Percentiles rank a stretch among this genome's conserved stretches.
These are phyloP conservation scores for Candida ovalis DNA, from an alignment of 805 yeast species.

Conservation along the genomic window DNA sequence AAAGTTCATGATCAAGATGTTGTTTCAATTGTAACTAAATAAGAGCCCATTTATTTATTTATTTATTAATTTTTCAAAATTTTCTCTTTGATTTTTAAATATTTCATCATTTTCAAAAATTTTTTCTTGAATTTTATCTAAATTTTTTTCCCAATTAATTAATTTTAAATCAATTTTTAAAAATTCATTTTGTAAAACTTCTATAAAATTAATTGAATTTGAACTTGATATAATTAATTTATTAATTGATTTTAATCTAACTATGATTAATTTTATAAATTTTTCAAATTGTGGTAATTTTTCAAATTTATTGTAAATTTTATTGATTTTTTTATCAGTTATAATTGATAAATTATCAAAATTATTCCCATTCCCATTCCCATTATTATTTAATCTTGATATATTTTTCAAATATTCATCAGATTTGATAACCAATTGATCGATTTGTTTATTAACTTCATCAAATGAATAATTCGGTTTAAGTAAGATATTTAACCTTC, in stretches of 20 bases:
- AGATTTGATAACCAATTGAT: conserved; percentile 6
- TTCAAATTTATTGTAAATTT: conserved; percentile 18
- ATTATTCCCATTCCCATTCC: too few relatives aligned
- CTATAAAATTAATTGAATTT: conserved; percentile 10
- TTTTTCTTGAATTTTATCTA: conserved; percentile 18
- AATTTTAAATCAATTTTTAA: conserved; percentile 15
- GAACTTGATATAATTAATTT: conserved; percentile 7
- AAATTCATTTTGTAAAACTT: conserved; percentile 15
- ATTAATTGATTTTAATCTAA: conserved; percentile 20
- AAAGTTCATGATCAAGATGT: conserved; percentile 90
- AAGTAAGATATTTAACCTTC: conserved; percentile 18
- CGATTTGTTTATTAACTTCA: conserved; percentile 15
- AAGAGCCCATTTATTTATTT: conserved; percentile 9
- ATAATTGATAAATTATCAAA: conserved; percentile 5
- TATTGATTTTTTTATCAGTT: conserved; percentile 19
- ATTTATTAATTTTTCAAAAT: conserved; percentile 12
- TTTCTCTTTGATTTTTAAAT: conserved; percentile 11
- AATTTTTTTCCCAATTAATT: conserved; percentile 20
- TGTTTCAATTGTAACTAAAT: conserved; percentile 84
- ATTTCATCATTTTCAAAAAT: conserved; percentile 5
- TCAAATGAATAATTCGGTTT: conserved; percentile 13
- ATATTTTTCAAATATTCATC: conserved; percentile 9
- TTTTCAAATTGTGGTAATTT: conserved; percentile 18
- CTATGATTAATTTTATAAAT: conserved; percentile 13
- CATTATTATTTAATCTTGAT: conserved; percentile 6